These are phyloP conservation scores for Apodospora peruviana DNA, from an alignment of 495 filamentous ascomycete species.

Conservation along the genomic window DNA sequence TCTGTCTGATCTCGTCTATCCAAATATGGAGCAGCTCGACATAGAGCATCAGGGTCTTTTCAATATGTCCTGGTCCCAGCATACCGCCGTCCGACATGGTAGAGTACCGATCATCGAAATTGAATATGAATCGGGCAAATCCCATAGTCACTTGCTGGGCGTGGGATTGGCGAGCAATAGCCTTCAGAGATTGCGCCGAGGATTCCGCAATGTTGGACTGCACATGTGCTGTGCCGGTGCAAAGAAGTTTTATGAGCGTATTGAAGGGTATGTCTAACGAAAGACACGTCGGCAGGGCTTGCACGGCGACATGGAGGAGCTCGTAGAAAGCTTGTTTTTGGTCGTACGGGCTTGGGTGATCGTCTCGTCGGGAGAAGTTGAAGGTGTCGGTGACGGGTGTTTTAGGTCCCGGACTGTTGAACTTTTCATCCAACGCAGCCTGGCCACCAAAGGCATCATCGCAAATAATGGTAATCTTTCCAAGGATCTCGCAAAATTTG, in stretches of 20 bases:
- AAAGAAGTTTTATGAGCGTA: slow-evolving; percentile 88
- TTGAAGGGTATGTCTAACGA: slow-evolving; percentile 89
- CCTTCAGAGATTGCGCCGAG: slow-evolving; percentile 87
- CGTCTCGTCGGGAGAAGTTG: slow-evolving; percentile 77
- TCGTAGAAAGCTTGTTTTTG: slow-evolving; percentile 95
- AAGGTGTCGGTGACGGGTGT: slow-evolving; percentile 94
- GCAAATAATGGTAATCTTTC: slow-evolving; percentile 91
- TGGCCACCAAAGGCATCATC: slow-evolving; percentile 97
- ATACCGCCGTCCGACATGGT: slow-evolving; percentile 98
- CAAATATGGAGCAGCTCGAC: slow-evolving; percentile 92
- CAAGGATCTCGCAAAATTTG: slow-evolving; percentile 88
- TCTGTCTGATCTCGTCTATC: slow-evolving; percentile 92
- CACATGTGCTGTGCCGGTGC: slow-evolving; percentile 94
- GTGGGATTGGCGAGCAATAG: slow-evolving; percentile 87
- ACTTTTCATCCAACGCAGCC: slow-evolving; percentile 91
- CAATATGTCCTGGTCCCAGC: slow-evolving; percentile 91
- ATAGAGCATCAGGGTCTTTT: slow-evolving; percentile 86
- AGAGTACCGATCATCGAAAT: slow-evolving; percentile 92
- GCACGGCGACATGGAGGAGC: slow-evolving; percentile 88
- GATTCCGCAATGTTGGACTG: slow-evolving; percentile 87
- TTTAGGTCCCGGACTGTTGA: slow-evolving; percentile 77
- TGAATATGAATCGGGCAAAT: slow-evolving; percentile 95
- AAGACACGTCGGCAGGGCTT: slow-evolving; percentile 87
- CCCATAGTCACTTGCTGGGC: slow-evolving; percentile 96
- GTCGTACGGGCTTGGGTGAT: slow-evolving; percentile 66